phyloP scores from a whole-genome alignment of 768 basidiomycete species.

The Coprinellus micaceus region DNA sequence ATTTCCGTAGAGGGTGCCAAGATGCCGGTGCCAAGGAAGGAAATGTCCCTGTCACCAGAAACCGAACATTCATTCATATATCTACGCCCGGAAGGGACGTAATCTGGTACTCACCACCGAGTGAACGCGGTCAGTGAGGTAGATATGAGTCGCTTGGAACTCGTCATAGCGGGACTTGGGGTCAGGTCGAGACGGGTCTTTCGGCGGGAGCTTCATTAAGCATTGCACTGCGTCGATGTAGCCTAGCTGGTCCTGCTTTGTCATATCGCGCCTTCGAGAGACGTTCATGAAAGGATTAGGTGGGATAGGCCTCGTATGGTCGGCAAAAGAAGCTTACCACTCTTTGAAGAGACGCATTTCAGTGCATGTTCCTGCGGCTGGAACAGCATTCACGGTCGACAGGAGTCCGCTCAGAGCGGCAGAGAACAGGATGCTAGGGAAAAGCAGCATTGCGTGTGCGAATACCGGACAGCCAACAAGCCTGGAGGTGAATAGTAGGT shows the following conservation, averaged over 20 bases:
- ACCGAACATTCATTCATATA: too few relatives aligned
- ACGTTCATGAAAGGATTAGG: not conserved
- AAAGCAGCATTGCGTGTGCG: too few relatives aligned
- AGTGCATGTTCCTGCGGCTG: not conserved
- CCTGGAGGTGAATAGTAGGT: too few relatives aligned
- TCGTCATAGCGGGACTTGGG: constrained; percentile 4
- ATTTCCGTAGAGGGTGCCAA: not conserved
- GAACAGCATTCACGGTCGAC: too few relatives aligned
- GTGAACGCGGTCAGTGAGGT: constrained; percentile 5
- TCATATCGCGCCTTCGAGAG: constrained; percentile 2
- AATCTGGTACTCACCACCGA: not conserved
- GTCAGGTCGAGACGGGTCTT: not conserved
- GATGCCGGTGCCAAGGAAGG: constrained; percentile 5
- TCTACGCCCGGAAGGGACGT: too few relatives aligned
- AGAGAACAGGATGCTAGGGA: too few relatives aligned
- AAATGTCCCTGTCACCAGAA: constrained; percentile 3
- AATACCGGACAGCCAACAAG: too few relatives aligned
- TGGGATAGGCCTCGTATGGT: not conserved
- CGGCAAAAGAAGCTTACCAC: not conserved
- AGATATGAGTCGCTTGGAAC: constrained; percentile 8
- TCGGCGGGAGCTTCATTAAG: constrained; percentile 1
- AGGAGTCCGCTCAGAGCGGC: too few relatives aligned
- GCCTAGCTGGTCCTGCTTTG: not conserved
- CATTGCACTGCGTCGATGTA: constrained; percentile 2
- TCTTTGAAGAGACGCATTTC: not conserved